Percentiles rank a stretch among this genome's conserved stretches.
phyloP scores from a whole-genome alignment of 768 basidiomycete species.

The Exsudoporus frostii region DNA sequence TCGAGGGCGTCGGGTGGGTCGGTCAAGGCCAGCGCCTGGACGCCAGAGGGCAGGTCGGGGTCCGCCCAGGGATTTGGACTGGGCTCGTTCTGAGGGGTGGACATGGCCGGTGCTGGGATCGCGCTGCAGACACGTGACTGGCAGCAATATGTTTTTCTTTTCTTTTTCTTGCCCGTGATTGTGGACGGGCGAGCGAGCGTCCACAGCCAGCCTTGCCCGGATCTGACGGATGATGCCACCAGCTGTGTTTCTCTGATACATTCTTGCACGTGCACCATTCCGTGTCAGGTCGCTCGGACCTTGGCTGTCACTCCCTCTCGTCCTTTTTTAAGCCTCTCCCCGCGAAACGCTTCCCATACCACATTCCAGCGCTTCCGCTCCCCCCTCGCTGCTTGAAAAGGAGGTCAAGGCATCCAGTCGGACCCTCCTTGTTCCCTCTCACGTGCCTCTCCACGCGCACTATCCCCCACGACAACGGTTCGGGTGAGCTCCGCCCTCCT shows the following conservation, averaged over 20 bases:
- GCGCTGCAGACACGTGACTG: neutral
- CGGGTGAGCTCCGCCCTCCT: neutral
- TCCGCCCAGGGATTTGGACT: neutral
- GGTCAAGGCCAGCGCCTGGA: neutral
- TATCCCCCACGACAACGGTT: neutral
- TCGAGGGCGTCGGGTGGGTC: neutral
- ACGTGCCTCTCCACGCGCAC: conserved; percentile 2
- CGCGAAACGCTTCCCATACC: neutral
- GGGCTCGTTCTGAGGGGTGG: too few relatives aligned
- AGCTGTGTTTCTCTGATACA: neutral
- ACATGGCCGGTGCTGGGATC: neutral
- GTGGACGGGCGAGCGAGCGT: too few relatives aligned
- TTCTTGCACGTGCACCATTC: neutral
- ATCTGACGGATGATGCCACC: neutral
- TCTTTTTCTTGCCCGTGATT: neutral
- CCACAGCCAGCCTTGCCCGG: neutral
- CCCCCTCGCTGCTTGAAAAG: neutral
- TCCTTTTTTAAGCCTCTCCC: neutral
- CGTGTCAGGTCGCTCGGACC: neutral
- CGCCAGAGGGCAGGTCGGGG: neutral
- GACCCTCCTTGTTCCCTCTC: neutral
- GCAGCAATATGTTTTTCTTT: neutral
- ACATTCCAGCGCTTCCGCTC: neutral
- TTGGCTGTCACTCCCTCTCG: neutral
- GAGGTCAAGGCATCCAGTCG: neutral